A percentile compares a stretch with the other conserved stretches of the same genome.
These are phyloP conservation scores for Ustilago esculenta DNA, from an alignment of 1,284 basidiomycete genomes.

Conservation along the genomic window DNA sequence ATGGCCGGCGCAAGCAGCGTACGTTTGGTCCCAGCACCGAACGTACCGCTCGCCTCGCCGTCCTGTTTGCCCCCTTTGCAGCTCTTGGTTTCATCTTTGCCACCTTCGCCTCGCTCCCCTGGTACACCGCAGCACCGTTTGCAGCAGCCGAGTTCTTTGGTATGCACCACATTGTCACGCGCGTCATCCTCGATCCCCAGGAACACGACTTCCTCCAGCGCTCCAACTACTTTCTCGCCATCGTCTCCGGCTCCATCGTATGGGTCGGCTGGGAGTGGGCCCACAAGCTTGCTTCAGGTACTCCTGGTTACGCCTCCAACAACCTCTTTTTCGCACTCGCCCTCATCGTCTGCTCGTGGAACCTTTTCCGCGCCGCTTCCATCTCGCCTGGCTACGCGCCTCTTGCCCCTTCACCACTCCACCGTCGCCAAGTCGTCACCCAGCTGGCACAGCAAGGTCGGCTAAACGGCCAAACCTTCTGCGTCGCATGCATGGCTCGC, in stretches of 20 bases:
- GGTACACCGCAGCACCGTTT: slow-evolving; percentile 86
- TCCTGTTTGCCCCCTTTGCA: slow-evolving; percentile 81
- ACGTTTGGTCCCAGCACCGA: slow-evolving; percentile 73
- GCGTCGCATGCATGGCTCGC: slow-evolving; percentile 90
- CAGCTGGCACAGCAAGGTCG: slow-evolving; percentile 81
- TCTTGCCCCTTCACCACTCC: slow-evolving; percentile 70
- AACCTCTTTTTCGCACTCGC: slow-evolving; percentile 80
- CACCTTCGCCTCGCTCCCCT: slow-evolving; percentile 82
- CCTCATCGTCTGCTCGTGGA: slow-evolving; percentile 80
- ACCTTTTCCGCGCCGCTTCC: slow-evolving; percentile 87
- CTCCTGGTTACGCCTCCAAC: slow-evolving; percentile 73
- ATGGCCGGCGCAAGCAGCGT: slow-evolving; percentile 70
- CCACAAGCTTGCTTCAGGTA: slow-evolving; percentile 69
- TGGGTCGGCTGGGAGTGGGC: slow-evolving; percentile 89
- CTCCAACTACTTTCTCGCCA: slow-evolving; percentile 86
- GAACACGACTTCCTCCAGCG: slow-evolving; percentile 55
- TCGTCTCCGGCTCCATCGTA: slow-evolving; percentile 84
- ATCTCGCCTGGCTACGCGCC: slow-evolving; percentile 91
- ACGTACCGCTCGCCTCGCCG: slow-evolving; percentile 81
- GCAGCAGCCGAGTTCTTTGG: slow-evolving; percentile 85
- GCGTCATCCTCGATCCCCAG: slow-evolving; percentile 35
- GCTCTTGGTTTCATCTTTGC: slow-evolving; percentile 84
- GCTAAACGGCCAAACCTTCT: slow-evolving; percentile 94
- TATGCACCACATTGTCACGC: slow-evolving; percentile 80
- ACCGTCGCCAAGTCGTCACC: slow-evolving; percentile 49